phyloP scores from a whole-genome alignment of 1,284 basidiomycete species.

The Rhodotorula sp. region DNA sequence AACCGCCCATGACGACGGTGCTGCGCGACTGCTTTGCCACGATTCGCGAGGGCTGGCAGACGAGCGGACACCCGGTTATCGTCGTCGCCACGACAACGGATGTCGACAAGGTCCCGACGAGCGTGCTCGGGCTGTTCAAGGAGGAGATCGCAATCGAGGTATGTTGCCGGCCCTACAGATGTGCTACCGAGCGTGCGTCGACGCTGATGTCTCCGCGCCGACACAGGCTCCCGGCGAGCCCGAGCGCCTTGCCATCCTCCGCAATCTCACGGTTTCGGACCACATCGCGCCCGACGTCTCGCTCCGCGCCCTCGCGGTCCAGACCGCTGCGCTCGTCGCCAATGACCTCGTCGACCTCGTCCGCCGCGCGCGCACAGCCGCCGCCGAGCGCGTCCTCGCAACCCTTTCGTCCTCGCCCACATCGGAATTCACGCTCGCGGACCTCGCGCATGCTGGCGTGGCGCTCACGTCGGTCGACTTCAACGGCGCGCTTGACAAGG shows the following conservation, averaged over 20 bases:
- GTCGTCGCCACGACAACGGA: constrained; percentile 76
- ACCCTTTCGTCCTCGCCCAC: constrained; percentile 25
- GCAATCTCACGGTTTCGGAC: constrained; percentile 56
- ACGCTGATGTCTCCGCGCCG: not conserved
- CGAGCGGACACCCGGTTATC: constrained; percentile 67
- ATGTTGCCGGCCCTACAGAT: not conserved
- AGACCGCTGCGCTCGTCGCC: constrained; percentile 89
- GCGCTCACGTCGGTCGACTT: constrained; percentile 42
- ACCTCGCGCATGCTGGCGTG: constrained; percentile 37
- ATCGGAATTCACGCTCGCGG: not conserved
- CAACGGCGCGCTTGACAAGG: constrained; percentile 66
- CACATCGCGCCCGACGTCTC: constrained; percentile 76
- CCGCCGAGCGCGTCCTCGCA: constrained; percentile 60
- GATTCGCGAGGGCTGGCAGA: constrained; percentile 59
- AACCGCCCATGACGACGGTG: constrained; percentile 63
- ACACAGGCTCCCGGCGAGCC: constrained; percentile 74
- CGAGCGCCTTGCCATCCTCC: constrained; percentile 68
- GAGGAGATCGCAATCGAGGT: constrained; percentile 80
- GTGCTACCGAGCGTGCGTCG: not conserved
- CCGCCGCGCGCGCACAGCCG: constrained; percentile 62
- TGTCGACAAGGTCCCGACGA: constrained; percentile 65
- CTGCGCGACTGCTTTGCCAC: constrained; percentile 68
- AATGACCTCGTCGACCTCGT: constrained; percentile 77
- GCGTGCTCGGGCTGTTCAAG: constrained; percentile 77
- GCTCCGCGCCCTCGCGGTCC: constrained; percentile 69